Evolutionary conservation across 768 basidiomycete genomes (phyloP), one percentile per base, ranked within the genome.

Genomic region (Trametes elegans): DNA sequence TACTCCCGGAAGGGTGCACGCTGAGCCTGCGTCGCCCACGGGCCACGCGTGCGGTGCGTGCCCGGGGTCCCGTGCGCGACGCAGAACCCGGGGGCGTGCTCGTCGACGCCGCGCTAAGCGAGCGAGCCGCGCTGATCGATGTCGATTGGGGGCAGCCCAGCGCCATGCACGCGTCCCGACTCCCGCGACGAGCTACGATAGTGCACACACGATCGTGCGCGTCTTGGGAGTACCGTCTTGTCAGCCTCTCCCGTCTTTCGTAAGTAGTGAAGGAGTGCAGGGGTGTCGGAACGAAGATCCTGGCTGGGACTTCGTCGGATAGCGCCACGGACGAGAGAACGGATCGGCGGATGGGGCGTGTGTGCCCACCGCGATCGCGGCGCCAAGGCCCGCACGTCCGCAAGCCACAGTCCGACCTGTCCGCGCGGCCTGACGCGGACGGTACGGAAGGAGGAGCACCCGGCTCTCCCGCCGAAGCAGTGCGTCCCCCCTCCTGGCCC

Each of bases 271-370:
- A n/a, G 4, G 11, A 5, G 46, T 31, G 32, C 27, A 27, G 26
- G 35, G 26, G 6, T 9, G 16, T 11, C 49, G 49, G 49, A 11
- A 23, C 49, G 49, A 21, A 11, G 28, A 51, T 51, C 49, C 49
- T 42, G 13, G n/a, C n/a, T n/a, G n/a, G n/a, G 13, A 16, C 21
- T 19, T 51, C 32, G 40, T 23, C 29, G 24, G 49, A 51, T 51
- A 51, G 35, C 49, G 49, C 49, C 49, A 49, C 35, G 16, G 47
- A 49, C 19, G 47, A 19, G 35, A 23, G 26, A 3, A 34, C 24
- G 19, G 47, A 38, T 38, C 24, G 35, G 36, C 29, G 29, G 7
- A 28, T 34, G 44, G 21, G 19, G 46, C 34, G 26, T 14, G 32
- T 28, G 29, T 28, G 21, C 39, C 49, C 26, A 41, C 26, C 11